Evolutionary conservation across 2,329 filamentous ascomycete genomes (phyloP), one percentile per base, ranked within the genome.

Genomic region (Trichoderma simmonsii): DNA sequence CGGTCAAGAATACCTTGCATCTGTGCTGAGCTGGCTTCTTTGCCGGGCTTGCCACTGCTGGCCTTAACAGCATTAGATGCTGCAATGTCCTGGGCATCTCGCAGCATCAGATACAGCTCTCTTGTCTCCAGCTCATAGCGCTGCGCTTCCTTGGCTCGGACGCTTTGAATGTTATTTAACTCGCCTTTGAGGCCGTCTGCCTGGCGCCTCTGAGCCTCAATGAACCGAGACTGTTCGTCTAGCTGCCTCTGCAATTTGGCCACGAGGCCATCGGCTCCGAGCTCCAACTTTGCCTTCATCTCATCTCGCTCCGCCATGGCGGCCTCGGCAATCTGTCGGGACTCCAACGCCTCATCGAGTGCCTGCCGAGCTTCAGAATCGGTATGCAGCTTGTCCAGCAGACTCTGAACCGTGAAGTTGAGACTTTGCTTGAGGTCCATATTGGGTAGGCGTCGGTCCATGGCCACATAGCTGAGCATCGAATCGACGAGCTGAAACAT

Each of bases 401-500:
- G 86, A 81, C 90, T 97, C 83, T 98, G 96, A 11, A 99, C 96
- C 0, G 95, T 98, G 78, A 98, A 98, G 81, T 97, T 98, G 75
- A 99, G 88, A 79, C 94, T 97, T 81, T 98, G 95, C 85, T 98
- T 98, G 73, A 99, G 88, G 81, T 99, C 96, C 90, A 98, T 95
- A 82, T 99, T 95, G 51, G 96, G 96, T 75, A 98, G 83, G 74
- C 96, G 89, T 79, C 96, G 90, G 82, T 99, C 96, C 95, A 99
- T 99, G 77, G 95, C 95, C 74, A 99, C 95, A 82, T 98, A 98
- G 82, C 94, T 97, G 75, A 99, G 90, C 94, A 98, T 98, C n/a
- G 93, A 92, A 82, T 99, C 96, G 32, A 98, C 95, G 32, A 99
- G 89, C 84, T 98, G 96, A 83, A 98, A 99, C 92, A 98, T 96